phyloP scores from a whole-genome alignment of 768 basidiomycete genomes.

The Trametes maxima region DNA sequence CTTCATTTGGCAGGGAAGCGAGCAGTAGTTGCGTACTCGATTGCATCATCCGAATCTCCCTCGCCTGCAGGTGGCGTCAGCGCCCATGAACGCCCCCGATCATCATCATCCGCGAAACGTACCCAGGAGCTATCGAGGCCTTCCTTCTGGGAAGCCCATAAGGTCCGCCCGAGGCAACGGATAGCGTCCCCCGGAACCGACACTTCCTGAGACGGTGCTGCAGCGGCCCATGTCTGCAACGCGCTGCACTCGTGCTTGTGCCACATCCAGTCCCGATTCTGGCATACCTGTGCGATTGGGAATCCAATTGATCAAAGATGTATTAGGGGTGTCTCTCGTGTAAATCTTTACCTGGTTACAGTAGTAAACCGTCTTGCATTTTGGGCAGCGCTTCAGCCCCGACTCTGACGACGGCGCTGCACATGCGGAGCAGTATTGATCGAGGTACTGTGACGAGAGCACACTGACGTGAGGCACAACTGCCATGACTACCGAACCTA shows the following conservation, averaged over 20 bases:
- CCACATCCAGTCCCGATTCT: conserved; percentile 68
- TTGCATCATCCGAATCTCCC: conserved; percentile 69
- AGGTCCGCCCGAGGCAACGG: conserved; percentile 72
- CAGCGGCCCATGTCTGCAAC: conserved; percentile 56
- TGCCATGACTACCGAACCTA: conserved; percentile 64
- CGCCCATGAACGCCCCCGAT: neutral
- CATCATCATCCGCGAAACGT: conserved; percentile 26
- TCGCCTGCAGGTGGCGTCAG: conserved; percentile 44
- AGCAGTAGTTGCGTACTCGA: conserved; percentile 53
- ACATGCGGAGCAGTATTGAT: conserved; percentile 72
- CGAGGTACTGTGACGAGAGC: conserved; percentile 64
- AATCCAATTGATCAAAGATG: neutral
- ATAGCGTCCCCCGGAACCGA: conserved; percentile 76
- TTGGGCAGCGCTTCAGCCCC: conserved; percentile 69
- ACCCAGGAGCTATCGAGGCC: conserved; percentile 63
- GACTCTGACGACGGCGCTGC: conserved; percentile 40
- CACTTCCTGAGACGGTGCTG: conserved; percentile 49
- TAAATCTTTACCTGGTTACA: conserved; percentile 63
- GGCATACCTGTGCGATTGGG: conserved; percentile 54
- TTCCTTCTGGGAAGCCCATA: conserved; percentile 64
- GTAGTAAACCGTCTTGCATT: conserved; percentile 72
- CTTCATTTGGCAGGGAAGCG: neutral
- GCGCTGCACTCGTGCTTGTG: conserved; percentile 84
- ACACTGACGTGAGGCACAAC: conserved; percentile 62
- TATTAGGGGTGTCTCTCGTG: neutral